phyloP scores from a whole-genome alignment of 1,284 basidiomycete species.

The Athelia sp. region DNA sequence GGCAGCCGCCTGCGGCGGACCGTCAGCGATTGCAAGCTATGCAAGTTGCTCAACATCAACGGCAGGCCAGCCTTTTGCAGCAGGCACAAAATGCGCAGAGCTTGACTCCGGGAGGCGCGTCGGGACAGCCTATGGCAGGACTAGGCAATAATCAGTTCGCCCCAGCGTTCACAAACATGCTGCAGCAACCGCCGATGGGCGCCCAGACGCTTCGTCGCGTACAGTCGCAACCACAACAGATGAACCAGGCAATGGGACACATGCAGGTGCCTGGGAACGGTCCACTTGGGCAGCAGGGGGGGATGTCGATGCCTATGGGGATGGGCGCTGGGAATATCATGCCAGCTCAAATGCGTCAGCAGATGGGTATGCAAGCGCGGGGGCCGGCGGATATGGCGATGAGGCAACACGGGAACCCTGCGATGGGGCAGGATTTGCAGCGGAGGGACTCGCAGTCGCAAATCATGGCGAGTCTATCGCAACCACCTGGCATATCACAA shows the following conservation, averaged over 20 bases:
- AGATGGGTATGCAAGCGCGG: constrained; percentile 29
- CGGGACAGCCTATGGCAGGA: constrained; percentile 29
- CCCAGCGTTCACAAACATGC: constrained; percentile 33
- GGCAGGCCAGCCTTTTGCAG: constrained; percentile 13
- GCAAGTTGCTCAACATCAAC: constrained; percentile 20
- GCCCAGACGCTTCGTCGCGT: constrained; percentile 40
- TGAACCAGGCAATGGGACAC: constrained; percentile 31
- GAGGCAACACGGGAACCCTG: constrained; percentile 30
- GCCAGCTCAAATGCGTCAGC: constrained; percentile 27
- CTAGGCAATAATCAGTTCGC: constrained; percentile 33
- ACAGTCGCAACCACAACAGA: constrained; percentile 41
- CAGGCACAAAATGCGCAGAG: constrained; percentile 33
- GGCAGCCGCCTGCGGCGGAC: constrained; percentile 15
- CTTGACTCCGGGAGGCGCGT: constrained; percentile 27
- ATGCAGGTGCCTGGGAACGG: constrained; percentile 30
- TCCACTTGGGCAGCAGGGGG: constrained; percentile 28
- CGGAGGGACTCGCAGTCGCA: constrained; percentile 37
- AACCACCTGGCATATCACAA: constrained; percentile 37
- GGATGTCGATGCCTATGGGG: constrained; percentile 37
- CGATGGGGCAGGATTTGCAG: constrained; percentile 33
- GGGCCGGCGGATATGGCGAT: constrained; percentile 35
- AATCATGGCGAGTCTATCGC: constrained; percentile 4
- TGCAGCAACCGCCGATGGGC: constrained; percentile 27
- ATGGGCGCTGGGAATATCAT: constrained; percentile 36
- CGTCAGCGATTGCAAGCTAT: constrained; percentile 13